phyloP scores from a whole-genome alignment of 345 rosid genomes.

The Ailanthus altissimus region DNA sequence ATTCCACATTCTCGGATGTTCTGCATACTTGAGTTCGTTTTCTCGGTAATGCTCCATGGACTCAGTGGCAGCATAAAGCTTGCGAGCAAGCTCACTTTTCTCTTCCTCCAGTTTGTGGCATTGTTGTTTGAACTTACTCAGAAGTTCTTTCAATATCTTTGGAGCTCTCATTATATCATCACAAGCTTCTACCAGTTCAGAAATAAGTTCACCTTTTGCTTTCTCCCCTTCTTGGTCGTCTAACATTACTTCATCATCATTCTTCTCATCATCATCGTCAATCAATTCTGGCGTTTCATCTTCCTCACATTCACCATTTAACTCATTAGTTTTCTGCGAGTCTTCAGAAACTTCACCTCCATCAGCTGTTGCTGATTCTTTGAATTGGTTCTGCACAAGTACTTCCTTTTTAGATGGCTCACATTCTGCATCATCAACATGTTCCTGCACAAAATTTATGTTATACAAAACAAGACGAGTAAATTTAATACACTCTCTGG shows the following conservation, averaged over 20 bases:
- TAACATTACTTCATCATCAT: neutral
- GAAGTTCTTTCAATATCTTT: neutral
- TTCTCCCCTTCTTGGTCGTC: neutral
- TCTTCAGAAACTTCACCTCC: no score
- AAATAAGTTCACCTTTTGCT: neutral
- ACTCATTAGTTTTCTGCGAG: no score
- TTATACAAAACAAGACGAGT: neutral
- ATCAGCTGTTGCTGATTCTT: no score
- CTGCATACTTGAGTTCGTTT: neutral
- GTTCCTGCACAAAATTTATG: neutral
- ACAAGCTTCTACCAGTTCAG: neutral
- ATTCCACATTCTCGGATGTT: neutral
- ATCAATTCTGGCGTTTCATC: neutral
- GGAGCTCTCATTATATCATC: no score
- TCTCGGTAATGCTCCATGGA: neutral
- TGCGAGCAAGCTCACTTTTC: neutral
- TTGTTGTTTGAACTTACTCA: neutral
- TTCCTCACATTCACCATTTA: neutral
- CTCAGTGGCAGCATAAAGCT: neutral
- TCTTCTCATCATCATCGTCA: neutral
- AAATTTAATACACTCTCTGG: neutral
- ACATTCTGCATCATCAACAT: neutral
- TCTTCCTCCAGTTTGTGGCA: neutral
- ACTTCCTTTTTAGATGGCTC: neutral
- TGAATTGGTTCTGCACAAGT: neutral